Evolutionary conservation across 2,329 filamentous ascomycete genomes (phyloP), one percentile per base, ranked within the genome.

Genomic region (Trichoderma sp.): DNA sequence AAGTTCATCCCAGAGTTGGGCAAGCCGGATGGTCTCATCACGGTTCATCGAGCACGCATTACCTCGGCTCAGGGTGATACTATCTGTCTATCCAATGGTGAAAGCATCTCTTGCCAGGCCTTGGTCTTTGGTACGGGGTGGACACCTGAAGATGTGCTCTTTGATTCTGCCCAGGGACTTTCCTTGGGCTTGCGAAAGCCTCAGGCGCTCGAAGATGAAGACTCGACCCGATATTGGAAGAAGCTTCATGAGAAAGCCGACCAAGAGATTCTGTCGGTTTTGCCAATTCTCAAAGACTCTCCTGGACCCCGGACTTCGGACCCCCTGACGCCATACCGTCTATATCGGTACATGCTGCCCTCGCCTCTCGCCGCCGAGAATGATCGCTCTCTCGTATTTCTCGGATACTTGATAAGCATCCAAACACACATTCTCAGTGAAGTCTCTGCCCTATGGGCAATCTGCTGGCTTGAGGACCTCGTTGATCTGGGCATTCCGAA

Each of bases 381-480:
- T 15, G 57, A 60, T 12, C 57, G 12, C 15, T 60, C 57, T 4
- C 57, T 60, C 44, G 7, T 60, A 6, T 60, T 60, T 26, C 28
- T 60, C 9, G 57, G 57, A 50, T 60, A 50, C 15, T 5, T 60
- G 6, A 26, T 50, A 10, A 60, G 57, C 4, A 41, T 60, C 5
- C 57, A 60, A 21, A 60, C 57, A 15, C 57, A 60, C 30, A 50
- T 60, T 1, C 44, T 60, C 30, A 60, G 57, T 12, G 57, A 60
- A 50, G 44, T 60, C 3, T 60, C 57, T 9, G 44, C 57, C 19
- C 14, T 60, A 19, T 60, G 57, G 57, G 57, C 57, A 26, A 50
- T 60, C 14, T 60, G 57, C 28, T 60, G 57, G 57, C 57, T 60
- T 6, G 57, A 60, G 6, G 50, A 41, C 19, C 44, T 60, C 17